Percentiles rank a stretch among this genome's conserved stretches.
phyloP scores from a whole-genome alignment of 148 eudicot genomes.

The Polygonum aviculare region DNA sequence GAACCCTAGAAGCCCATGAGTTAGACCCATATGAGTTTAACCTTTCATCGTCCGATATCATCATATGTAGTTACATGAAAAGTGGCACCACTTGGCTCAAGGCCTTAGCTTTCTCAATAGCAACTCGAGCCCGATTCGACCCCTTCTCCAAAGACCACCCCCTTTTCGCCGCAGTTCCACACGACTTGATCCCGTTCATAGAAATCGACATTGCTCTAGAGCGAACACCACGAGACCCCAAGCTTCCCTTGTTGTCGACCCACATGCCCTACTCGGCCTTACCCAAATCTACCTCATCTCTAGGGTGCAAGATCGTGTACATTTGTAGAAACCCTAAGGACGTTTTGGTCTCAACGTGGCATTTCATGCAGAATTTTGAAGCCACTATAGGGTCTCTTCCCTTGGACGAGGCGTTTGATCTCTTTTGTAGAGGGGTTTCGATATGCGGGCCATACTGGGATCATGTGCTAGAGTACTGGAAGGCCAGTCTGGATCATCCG shows the following conservation, averaged over 20 bases:
- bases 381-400: not conserved
- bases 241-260: constrained; percentile 17
- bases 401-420: not conserved
- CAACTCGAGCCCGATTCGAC: constrained; percentile 5
- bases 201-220: not conserved
- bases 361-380: not conserved
- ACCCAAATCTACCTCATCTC: constrained; percentile 10
- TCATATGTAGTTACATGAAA: constrained; percentile 7
- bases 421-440: not conserved
- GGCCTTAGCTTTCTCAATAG: constrained; percentile 11
- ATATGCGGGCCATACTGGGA: not conserved
- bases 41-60: not conserved
- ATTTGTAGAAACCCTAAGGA: constrained; percentile 21
- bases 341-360: constrained; percentile 16
- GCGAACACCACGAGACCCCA: not conserved
- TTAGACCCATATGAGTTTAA: not conserved
- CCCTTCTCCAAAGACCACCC: not conserved
- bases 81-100: constrained; percentile 17
- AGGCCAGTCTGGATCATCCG: not conserved
- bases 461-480: not conserved
- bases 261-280: constrained; percentile 17
- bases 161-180: not conserved
- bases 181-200: constrained; percentile 10
- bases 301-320: constrained; percentile 18
- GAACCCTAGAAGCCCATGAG: not conserved